phyloP scores from a whole-genome alignment of 2,329 filamentous ascomycete species.

The Aspergillus brasiliensis region DNA sequence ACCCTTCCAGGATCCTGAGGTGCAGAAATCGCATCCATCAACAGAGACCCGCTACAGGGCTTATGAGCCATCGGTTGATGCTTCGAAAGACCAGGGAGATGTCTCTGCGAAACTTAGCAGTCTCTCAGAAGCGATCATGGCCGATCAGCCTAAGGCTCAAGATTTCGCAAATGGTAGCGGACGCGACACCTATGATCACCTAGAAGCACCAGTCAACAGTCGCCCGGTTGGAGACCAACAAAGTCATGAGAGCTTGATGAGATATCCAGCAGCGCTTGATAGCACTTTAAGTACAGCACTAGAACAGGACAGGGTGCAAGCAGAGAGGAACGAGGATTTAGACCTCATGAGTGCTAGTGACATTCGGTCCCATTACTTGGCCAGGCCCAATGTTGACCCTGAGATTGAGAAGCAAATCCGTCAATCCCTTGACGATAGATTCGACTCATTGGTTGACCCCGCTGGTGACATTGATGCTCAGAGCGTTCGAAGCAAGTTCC shows the following conservation, averaged over 20 bases:
- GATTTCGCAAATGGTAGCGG: background rate
- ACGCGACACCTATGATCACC: background rate
- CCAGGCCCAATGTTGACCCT: constrained; percentile 21
- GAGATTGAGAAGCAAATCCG: constrained; percentile 21
- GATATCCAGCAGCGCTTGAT: background rate
- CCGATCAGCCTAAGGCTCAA: background rate
- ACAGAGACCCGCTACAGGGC: background rate
- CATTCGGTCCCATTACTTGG: constrained; percentile 35
- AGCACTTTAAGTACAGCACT: background rate
- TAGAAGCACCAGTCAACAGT: background rate
- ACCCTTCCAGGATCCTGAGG: background rate
- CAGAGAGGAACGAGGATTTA: constrained; percentile 34
- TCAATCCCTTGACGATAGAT: constrained; percentile 26
- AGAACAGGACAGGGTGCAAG: constrained; percentile 4
- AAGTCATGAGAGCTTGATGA: background rate
- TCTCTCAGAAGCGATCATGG: background rate
- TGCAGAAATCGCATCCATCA: background rate
- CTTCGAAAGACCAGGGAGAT: background rate
- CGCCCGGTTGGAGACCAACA: background rate
- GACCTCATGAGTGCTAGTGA: constrained; percentile 39
- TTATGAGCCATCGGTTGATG: background rate
- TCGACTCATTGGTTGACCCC: constrained; percentile 18
- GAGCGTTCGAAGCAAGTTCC: constrained; percentile 25
- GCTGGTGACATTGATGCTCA: constrained; percentile 20
- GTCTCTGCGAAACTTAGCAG: background rate